phyloP scores from a whole-genome alignment of 2,329 filamentous ascomycete genomes.

The Cladosporium sp. region DNA sequence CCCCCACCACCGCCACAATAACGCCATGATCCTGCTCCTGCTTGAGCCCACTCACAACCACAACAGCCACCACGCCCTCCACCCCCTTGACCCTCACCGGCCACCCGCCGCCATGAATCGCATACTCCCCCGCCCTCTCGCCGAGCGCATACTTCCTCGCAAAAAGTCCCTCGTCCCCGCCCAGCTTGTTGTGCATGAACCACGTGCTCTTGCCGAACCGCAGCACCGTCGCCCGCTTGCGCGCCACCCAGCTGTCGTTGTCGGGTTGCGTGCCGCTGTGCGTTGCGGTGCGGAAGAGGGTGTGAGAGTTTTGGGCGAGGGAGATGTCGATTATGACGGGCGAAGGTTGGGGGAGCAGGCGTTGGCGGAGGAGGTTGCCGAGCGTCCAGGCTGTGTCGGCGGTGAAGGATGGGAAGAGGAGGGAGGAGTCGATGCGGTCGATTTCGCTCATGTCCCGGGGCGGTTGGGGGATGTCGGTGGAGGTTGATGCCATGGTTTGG shows the following conservation, averaged over 20 bases:
- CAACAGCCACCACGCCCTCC: slow-evolving; percentile 70
- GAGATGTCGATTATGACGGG: slow-evolving; percentile 62
- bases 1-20: slow-evolving; percentile 64
- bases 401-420: slow-evolving; percentile 56
- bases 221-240: slow-evolving; percentile 69
- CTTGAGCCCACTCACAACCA: slow-evolving; percentile 72
- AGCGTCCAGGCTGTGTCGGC: slow-evolving; percentile 61
- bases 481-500: not conserved
- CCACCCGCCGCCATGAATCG: slow-evolving; percentile 73
- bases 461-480: slow-evolving; percentile 8
- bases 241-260: slow-evolving; percentile 50
- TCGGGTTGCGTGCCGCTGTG: slow-evolving; percentile 66
- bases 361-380: slow-evolving; percentile 59
- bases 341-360: slow-evolving; percentile 54
- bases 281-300: slow-evolving; percentile 65
- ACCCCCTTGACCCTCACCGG: slow-evolving; percentile 69
- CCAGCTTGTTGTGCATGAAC: slow-evolving; percentile 66
- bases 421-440: slow-evolving; percentile 38
- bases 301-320: slow-evolving; percentile 47
- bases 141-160: slow-evolving; percentile 61
- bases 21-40: slow-evolving; percentile 75
- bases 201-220: slow-evolving; percentile 68
- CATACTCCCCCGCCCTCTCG: slow-evolving; percentile 56
- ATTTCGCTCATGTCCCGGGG: slow-evolving; percentile 37
- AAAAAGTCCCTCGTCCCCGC: slow-evolving; percentile 61